A percentile compares a stretch with the other conserved stretches of the same genome.
phyloP scores from a whole-genome alignment of 371 early-diverging fungal species.

The Fennellomyces sp. region DNA sequence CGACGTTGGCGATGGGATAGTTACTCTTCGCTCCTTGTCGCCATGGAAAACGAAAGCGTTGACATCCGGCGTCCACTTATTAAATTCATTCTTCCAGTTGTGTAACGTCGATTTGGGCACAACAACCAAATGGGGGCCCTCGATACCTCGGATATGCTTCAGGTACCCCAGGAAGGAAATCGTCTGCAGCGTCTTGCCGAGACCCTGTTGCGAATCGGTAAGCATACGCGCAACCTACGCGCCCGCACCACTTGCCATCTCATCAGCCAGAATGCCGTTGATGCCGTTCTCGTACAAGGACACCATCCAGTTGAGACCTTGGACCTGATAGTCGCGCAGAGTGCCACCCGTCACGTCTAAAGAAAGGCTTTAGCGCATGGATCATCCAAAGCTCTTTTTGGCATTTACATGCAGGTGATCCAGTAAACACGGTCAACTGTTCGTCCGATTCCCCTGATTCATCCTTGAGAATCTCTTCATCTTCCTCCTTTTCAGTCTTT shows the following conservation, averaged over 20 bases:
- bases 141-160: slow-evolving; percentile 75
- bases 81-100: slow-evolving; percentile 97
- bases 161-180: slow-evolving; percentile 96
- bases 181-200: slow-evolving; percentile 99
- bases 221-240: too few relatives aligned
- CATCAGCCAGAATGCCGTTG: slow-evolving; percentile 99
- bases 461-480: slow-evolving; percentile 82
- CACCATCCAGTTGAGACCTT: slow-evolving; percentile 99
- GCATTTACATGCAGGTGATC: slow-evolving; percentile 83
- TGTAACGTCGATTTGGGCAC: slow-evolving; percentile 98
- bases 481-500: slow-evolving; percentile 97
- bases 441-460: slow-evolving; percentile 68
- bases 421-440: slow-evolving; percentile 74
- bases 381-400: not conserved
- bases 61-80: slow-evolving; percentile 92
- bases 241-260: too few relatives aligned
- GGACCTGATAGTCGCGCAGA: slow-evolving; percentile 96
- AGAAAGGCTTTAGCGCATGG: too few relatives aligned
- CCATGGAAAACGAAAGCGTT: slow-evolving; percentile 94
- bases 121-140: slow-evolving; percentile 93
- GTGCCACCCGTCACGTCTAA: slow-evolving; percentile 81
- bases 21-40: slow-evolving; percentile 84
- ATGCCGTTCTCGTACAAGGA: slow-evolving; percentile 97
- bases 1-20: too few relatives aligned
- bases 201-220: too few relatives aligned